Evolutionary conservation across 2,329 filamentous ascomycete genomes (phyloP), one percentile per base, ranked within the genome.

Genomic region (Colletotrichum magnum): DNA sequence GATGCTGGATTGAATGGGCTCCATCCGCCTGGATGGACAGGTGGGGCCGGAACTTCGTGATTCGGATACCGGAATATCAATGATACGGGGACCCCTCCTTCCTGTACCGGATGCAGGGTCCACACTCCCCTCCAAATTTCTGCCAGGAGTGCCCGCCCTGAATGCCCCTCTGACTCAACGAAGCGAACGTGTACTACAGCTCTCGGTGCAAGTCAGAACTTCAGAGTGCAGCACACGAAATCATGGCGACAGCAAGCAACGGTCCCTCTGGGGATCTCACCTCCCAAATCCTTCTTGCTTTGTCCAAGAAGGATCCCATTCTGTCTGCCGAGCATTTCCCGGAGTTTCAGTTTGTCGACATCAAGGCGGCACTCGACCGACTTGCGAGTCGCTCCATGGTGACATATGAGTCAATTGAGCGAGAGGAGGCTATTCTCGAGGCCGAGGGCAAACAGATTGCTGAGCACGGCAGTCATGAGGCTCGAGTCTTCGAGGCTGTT

Each of bases 351-450:
- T 92, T 91, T 76, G 85, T 87, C 70, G 88, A 89, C 69, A 84
- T 98, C 77, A 98, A 98, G 85, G 92, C 93, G 72, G 93, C 94
- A 36, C 87, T 98, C 72, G 96, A 98, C 83, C 90, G 94, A 74
- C 88, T 99, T 61, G 88, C 87, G 36, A 96, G 94, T 68, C 89
- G 95, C 75, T 91, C 90, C 58, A 98, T 98, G 94, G 86, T 98
- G 72, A 86, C 88, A 73, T 98, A 97, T 82, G 90, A 97, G 75
- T 92, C 93, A 54, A 87, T 94, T 70, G 94, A 98, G 74, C 86
- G 87, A 60, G 94, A 98, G 78, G 90, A 95, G 76, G 88, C 92
- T 15, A 76, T 91, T 43, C 84, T 98, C 39, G 96, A 97, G 69
- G 82, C 88, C 36, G 93, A 95, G 78, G 93, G 89, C 13, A 85